phyloP scores from a whole-genome alignment of 163 green algal species.

The Coccomyxa subellipsoidea region DNA sequence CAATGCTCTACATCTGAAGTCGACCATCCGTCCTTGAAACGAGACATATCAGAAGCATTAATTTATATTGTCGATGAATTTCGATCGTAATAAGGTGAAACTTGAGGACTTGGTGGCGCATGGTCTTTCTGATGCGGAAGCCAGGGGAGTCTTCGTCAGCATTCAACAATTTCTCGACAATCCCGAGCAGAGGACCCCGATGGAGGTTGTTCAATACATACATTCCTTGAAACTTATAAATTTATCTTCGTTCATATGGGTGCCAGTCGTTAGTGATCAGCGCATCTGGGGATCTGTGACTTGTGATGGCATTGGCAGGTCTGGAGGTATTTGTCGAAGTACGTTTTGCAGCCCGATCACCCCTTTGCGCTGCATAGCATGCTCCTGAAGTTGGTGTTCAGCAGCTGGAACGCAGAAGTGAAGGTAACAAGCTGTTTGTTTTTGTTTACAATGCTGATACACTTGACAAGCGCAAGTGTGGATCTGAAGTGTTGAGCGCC shows the following conservation, averaged over 20 bases:
- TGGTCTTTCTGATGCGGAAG: neutral
- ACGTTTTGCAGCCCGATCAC: constrained; percentile 52
- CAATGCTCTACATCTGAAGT: too few species aligned
- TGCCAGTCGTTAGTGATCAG: too few species aligned
- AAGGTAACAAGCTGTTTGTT: neutral
- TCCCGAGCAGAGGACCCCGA: neutral
- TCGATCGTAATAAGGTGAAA: neutral
- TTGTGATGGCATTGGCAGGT: constrained; percentile 23
- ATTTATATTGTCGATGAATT: neutral
- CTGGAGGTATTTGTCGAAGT: constrained; percentile 47
- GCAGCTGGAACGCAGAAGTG: constrained; percentile 32
- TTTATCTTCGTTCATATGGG: neutral
- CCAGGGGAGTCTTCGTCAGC: neutral
- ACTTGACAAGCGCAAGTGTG: too few species aligned
- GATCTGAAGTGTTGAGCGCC: too few species aligned
- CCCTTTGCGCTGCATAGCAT: constrained; percentile 58
- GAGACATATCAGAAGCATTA: too few species aligned
- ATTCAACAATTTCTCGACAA: neutral
- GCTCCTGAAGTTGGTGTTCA: constrained; percentile 41
- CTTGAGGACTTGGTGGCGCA: neutral
- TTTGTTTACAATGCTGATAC: neutral
- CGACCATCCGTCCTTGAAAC: too few species aligned
- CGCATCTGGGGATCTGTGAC: neutral
- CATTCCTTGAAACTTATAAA: neutral
- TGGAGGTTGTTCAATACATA: neutral